A percentile compares a stretch with the other conserved stretches of the same genome.
Conservation (phyloP, 1,284 basidiomycete species). For the Inonotus obliquus region DNA sequence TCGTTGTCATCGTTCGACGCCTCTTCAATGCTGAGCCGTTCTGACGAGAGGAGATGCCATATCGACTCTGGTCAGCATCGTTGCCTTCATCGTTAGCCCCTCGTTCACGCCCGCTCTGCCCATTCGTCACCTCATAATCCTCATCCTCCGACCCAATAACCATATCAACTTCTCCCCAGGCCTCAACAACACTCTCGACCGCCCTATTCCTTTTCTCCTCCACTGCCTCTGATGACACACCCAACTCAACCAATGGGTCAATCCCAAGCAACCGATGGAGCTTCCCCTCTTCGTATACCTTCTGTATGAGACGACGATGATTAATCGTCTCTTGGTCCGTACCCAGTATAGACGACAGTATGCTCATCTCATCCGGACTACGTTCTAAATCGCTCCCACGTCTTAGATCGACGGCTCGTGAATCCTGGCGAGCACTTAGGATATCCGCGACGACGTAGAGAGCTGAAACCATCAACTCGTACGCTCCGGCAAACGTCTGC, state of each 20-base stretch:
- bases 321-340: constrained; percentile 80
- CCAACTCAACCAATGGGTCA: constrained; percentile 27
- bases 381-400: constrained; percentile 22
- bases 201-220: constrained; percentile 20
- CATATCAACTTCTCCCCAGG: constrained; percentile 40
- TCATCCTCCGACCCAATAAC: constrained; percentile 22
- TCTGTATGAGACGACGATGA: constrained; percentile 62
- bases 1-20: constrained; percentile 33
- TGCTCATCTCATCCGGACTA: constrained; percentile 68
- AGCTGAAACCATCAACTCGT: constrained; percentile 73
- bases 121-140: constrained; percentile 4
- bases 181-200: constrained; percentile 32
- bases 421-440: constrained; percentile 47
- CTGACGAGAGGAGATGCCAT: constrained; percentile 37
- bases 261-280: constrained; percentile 63
- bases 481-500: constrained; percentile 82
- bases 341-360: constrained; percentile 77
- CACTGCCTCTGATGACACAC: constrained; percentile 22
- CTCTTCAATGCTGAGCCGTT: constrained; percentile 43
- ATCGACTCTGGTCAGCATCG: constrained; percentile 43
- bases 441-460: constrained; percentile 57
- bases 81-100: constrained; percentile 28
- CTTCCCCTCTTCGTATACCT: constrained; percentile 58
- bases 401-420: constrained; percentile 43
- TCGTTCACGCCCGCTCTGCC: constrained; percentile 7